Evolutionary conservation across 1,284 basidiomycete genomes (phyloP), one percentile per base, ranked within the genome.

Genomic region (Phaffia rhodozyma): DNA sequence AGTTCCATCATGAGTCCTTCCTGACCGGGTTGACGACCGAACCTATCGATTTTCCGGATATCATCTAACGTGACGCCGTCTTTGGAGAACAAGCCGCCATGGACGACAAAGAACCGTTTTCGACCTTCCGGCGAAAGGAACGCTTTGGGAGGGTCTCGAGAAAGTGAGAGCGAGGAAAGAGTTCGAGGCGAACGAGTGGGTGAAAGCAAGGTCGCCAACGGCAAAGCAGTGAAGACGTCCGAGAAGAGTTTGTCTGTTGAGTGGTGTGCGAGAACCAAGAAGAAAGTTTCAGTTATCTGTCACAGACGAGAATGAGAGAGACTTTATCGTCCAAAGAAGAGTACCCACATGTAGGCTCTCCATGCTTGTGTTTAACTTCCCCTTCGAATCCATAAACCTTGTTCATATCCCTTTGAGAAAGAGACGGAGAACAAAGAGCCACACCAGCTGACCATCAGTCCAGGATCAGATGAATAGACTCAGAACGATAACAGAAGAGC

Each of bases 101-200:
- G 96, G 3, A 96, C 91, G 68, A 98, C 85, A 71, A 97, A 97
- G 78, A 87, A 97, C 43, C 93, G 85, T 75, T 93, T 96, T 60
- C 79, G 75, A 18, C 91, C 91, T 63, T 89, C 80, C 2, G 86
- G 82, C n/a, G 87, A 89, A 16, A 97, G 78, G 66, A 97, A 94
- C 1, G 75, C 75, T 0, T 74, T 75, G 21, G 73, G 70, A 65
- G 55, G 73, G 71, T 55, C 71, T 72, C 68, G 75, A 32, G 72
- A 70, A 63, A 50, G 73, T 70, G 57, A 72, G 72, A 70, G 75
- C 71, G 60, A 74, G 70, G 71, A 74, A 66, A 76, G 75, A 56
- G 71, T 69, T 66, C 69, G 69, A 57, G 84, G 89, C 2, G 82
- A 78, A 69, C 83, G 79, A 1, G 87, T 85, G 9, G 89, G 84